Evolutionary conservation across 208 protist genomes (phyloP).

Genomic region (Porcisia hertigi): DNA sequence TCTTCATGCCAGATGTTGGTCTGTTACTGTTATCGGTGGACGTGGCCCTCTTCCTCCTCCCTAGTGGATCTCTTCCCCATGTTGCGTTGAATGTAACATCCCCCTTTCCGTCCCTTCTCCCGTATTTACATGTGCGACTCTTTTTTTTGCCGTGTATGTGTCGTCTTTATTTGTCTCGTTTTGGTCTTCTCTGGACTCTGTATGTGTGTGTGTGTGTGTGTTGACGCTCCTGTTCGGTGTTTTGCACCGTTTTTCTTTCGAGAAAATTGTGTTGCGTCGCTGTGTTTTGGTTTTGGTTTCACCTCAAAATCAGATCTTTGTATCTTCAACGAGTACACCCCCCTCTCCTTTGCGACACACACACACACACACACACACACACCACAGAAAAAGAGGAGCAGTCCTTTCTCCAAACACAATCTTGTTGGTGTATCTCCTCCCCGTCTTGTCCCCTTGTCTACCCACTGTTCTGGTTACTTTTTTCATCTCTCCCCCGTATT

Average conservation of each 20-base stretch:
- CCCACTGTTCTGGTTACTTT: too few species aligned
- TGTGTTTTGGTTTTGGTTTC: not conserved
- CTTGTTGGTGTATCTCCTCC: too few species aligned
- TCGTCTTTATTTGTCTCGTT: not conserved
- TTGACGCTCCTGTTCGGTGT: not conserved
- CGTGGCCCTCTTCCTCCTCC: not conserved
- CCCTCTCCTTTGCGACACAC: too few species aligned
- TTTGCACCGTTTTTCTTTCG: not conserved
- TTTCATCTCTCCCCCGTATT: not conserved
- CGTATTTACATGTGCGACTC: too few species aligned
- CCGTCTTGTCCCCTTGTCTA: too few species aligned
- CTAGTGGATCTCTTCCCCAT: too few species aligned
- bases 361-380: too few species aligned
- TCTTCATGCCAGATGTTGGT: too few species aligned
- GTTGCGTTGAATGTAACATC: not conserved
- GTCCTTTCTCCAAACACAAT: too few species aligned
- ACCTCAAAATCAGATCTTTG: not conserved
- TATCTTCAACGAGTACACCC: not conserved
- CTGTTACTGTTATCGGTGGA: too few species aligned
- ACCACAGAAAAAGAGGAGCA: too few species aligned
- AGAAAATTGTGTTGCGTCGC: too few species aligned
- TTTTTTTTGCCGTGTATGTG: not conserved
- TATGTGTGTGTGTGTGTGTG: conserved; percentile 1
- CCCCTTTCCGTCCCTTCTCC: not conserved
- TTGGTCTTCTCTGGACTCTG: not conserved